phyloP scores from a whole-genome alignment of 164 flowering plant genomes.

The Hamamelis virginiana region DNA sequence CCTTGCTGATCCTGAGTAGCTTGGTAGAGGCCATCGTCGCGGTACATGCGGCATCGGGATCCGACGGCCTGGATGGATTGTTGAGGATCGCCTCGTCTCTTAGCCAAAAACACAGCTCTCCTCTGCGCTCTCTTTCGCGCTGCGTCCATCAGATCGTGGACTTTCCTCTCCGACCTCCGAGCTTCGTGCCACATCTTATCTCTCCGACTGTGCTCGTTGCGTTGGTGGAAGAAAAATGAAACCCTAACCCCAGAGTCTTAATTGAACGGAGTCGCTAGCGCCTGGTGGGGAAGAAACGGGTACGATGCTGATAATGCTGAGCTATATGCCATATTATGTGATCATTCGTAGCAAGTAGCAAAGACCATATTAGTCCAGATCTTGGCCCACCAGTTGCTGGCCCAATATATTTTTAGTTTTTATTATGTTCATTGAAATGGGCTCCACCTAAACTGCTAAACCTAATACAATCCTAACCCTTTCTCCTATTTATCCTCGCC shows the following conservation, averaged over 20 bases:
- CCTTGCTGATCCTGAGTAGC: conserved; percentile 93
- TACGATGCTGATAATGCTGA: too few relatives aligned
- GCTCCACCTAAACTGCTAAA: too few relatives aligned
- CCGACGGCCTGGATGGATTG: conserved; percentile 71
- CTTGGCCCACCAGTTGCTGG: too few relatives aligned
- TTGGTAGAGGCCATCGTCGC: conserved; percentile 90
- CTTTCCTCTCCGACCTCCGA: conserved; percentile 89
- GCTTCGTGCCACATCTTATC: conserved; percentile 97
- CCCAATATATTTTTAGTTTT: too few relatives aligned
- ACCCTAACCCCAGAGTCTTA: conserved; percentile 15
- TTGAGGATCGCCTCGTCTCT: conserved; percentile 90
- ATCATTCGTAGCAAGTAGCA: too few relatives aligned
- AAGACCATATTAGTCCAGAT: too few relatives aligned
- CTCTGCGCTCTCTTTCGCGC: conserved; percentile 97
- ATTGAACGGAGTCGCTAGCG: neutral
- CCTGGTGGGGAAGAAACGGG: too few relatives aligned
- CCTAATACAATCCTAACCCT: too few relatives aligned
- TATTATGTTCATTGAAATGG: too few relatives aligned
- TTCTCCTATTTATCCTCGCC: too few relatives aligned
- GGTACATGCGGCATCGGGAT: conserved; percentile 68
- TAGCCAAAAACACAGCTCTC: conserved; percentile 81
- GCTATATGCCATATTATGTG: too few relatives aligned
- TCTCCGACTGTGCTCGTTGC: neutral
- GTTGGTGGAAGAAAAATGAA: neutral
- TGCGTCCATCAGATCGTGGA: conserved; percentile 97